These are phyloP conservation scores for Lachnellula hyalina DNA, from an alignment of 2,329 filamentous ascomycete genomes.

Conservation along the genomic window DNA sequence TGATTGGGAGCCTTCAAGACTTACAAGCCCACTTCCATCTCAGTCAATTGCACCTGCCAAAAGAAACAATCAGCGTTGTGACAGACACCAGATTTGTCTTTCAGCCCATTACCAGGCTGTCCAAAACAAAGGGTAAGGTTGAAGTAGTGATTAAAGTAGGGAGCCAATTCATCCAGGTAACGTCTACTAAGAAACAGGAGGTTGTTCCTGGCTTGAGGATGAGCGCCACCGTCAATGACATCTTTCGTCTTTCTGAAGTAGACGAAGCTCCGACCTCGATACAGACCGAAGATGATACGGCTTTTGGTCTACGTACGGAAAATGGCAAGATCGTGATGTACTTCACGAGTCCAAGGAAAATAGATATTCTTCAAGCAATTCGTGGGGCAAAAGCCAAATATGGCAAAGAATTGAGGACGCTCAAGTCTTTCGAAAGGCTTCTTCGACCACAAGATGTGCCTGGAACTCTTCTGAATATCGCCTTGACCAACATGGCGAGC, in stretches of 20 bases:
- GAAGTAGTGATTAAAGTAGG: slow-evolving; percentile 65
- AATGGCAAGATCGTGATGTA: slow-evolving; percentile 68
- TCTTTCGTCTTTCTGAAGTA: slow-evolving; percentile 62
- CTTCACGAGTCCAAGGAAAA: slow-evolving; percentile 61
- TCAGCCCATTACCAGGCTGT: slow-evolving; percentile 59
- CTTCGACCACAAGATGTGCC: slow-evolving; percentile 67
- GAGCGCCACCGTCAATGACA: slow-evolving; percentile 62
- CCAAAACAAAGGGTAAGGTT: slow-evolving; percentile 65
- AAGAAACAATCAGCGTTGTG: slow-evolving; percentile 64
- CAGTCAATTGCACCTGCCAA: slow-evolving; percentile 60
- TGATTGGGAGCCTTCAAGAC: slow-evolving; percentile 61
- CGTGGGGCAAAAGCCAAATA: slow-evolving; percentile 58
- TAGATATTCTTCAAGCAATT: slow-evolving; percentile 59
- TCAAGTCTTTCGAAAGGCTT: slow-evolving; percentile 59
- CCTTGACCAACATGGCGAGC: slow-evolving; percentile 61
- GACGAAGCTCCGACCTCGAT: slow-evolving; percentile 62
- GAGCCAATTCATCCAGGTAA: slow-evolving; percentile 64
- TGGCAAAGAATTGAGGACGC: slow-evolving; percentile 55
- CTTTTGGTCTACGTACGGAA: slow-evolving; percentile 62
- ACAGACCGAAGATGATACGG: slow-evolving; percentile 59
- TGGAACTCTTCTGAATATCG: slow-evolving; percentile 62
- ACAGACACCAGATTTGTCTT: slow-evolving; percentile 62
- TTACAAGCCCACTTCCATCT: slow-evolving; percentile 63
- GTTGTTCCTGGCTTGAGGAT: slow-evolving; percentile 57
- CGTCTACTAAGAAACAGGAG: slow-evolving; percentile 64